These are phyloP conservation scores for Thymus mandschuricus DNA, from an alignment of 257 asterid species.

Conservation along the genomic window DNA sequence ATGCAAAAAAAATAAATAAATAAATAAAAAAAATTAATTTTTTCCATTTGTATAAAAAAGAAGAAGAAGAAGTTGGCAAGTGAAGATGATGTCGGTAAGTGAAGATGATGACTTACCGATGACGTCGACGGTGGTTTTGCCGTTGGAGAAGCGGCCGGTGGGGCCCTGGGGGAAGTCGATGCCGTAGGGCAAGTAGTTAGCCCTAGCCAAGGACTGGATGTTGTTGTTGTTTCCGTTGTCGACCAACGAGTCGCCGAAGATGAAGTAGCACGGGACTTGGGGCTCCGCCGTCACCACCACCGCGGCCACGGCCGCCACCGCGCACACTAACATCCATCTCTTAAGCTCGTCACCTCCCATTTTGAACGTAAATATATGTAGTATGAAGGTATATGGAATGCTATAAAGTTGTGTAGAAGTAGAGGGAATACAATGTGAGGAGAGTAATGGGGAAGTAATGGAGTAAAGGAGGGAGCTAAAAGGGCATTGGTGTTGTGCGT, in stretches of 20 bases:
- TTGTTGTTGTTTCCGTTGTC: constrained; percentile 75
- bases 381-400: not conserved
- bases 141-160: constrained; percentile 72
- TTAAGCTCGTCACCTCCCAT: constrained; percentile 35
- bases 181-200: constrained; percentile 79
- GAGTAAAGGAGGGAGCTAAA: constrained; percentile 24
- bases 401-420: not conserved
- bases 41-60: not conserved
- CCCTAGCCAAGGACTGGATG: constrained; percentile 65
- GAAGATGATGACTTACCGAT: constrained; percentile 41
- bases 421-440: not conserved
- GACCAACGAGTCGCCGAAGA: constrained; percentile 75
- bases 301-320: constrained; percentile 24
- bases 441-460: constrained; percentile 28
- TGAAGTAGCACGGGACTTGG: constrained; percentile 72
- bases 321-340: constrained; percentile 34
- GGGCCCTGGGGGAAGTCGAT: constrained; percentile 64
- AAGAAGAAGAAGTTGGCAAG: too few species aligned
- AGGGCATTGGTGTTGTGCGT: constrained; percentile 25
- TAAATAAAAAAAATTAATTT: not conserved
- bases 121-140: constrained; percentile 72
- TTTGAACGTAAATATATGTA: constrained; percentile 7
- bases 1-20: not conserved
- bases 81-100: not conserved
- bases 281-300: constrained; percentile 47